These are phyloP conservation scores for Chrysopogon serrulatus DNA, from an alignment of 176 grass and related monocot genomes.

Conservation along the genomic window DNA sequence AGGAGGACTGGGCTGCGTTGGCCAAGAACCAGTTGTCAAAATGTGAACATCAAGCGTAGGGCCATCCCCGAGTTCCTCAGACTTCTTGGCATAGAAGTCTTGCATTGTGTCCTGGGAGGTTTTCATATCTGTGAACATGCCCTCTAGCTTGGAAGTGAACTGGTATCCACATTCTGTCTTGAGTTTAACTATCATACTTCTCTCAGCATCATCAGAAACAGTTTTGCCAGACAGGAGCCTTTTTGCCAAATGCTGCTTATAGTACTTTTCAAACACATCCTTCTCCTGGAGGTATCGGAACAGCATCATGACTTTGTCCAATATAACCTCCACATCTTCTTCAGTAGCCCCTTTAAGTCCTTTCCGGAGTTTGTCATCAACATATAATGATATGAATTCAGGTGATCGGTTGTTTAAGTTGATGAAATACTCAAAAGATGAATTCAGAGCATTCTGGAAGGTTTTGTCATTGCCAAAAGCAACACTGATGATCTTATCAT, in stretches of 20 bases:
- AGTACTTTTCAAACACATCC: slow-evolving; percentile 99
- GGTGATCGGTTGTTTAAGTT: slow-evolving; percentile 96
- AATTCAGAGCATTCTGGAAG: slow-evolving; percentile 95
- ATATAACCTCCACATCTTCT: slow-evolving; percentile 87
- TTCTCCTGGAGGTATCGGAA: slow-evolving; percentile 98
- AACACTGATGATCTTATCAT: slow-evolving; percentile 90
- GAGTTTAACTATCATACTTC: slow-evolving; percentile 98
- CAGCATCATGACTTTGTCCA: slow-evolving; percentile 99
- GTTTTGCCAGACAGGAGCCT: slow-evolving; percentile 84
- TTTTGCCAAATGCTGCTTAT: slow-evolving; percentile 91
- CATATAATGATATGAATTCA: slow-evolving; percentile 92
- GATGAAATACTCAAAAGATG: slow-evolving; percentile 94
- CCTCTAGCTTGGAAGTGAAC: slow-evolving; percentile 96
- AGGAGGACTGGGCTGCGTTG: slow-evolving; percentile 70
- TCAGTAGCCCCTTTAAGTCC: slow-evolving; percentile 82
- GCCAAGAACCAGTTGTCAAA: slow-evolving; percentile 96
- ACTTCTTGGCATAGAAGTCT: slow-evolving; percentile 78
- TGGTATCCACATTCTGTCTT: slow-evolving; percentile 99
- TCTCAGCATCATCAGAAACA: slow-evolving; percentile 92
- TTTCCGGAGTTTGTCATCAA: slow-evolving; percentile 96
- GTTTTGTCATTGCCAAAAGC: slow-evolving; percentile 95
- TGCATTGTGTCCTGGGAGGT: slow-evolving; percentile 95
- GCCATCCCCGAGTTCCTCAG: slow-evolving; percentile 66
- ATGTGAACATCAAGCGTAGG: slow-evolving; percentile 89
- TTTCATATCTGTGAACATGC: slow-evolving; percentile 99